Conservation (phyloP, 306 rosid species). For the Luffa acutangula region DNA sequence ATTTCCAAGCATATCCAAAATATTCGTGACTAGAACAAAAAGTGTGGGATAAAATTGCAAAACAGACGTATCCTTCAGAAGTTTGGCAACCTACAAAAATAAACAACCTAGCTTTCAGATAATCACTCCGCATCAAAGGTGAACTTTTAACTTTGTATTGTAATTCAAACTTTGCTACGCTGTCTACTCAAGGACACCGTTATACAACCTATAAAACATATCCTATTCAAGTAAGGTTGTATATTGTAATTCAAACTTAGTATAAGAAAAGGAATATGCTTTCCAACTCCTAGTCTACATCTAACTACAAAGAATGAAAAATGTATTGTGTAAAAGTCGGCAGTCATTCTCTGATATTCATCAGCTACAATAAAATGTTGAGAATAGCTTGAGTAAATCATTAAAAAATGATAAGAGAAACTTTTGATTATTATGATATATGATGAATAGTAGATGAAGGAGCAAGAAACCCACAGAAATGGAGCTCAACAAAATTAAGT, state of each 20-base stretch:
- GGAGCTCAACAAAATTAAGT: too few species aligned
- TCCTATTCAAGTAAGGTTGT: not conserved
- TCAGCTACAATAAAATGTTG: not conserved
- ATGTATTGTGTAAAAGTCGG: not conserved
- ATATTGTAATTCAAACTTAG: not conserved
- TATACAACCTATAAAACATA: not conserved
- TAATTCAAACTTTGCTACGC: not conserved
- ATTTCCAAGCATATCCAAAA: conserved; percentile 86
- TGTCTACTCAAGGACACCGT: not conserved
- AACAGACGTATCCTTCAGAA: conserved; percentile 81
- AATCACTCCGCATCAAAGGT: not conserved
- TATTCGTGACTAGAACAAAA: conserved; percentile 78
- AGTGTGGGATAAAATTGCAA: conserved; percentile 81
- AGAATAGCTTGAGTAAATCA: not conserved
- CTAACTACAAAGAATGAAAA: not conserved
- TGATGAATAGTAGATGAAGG: not conserved
- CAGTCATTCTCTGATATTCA: not conserved
- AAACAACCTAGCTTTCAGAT: conserved; percentile 13
- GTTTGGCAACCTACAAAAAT: conserved; percentile 76
- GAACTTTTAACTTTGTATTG: not conserved
- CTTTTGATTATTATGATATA: not conserved
- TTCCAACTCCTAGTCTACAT: not conserved
- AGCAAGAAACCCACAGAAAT: not conserved
- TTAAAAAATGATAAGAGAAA: not conserved
- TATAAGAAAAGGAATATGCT: not conserved